These are phyloP conservation scores for Thraustochytrium sp. DNA, from an alignment of 352 stramenopile genomes.

Conservation along the genomic window DNA sequence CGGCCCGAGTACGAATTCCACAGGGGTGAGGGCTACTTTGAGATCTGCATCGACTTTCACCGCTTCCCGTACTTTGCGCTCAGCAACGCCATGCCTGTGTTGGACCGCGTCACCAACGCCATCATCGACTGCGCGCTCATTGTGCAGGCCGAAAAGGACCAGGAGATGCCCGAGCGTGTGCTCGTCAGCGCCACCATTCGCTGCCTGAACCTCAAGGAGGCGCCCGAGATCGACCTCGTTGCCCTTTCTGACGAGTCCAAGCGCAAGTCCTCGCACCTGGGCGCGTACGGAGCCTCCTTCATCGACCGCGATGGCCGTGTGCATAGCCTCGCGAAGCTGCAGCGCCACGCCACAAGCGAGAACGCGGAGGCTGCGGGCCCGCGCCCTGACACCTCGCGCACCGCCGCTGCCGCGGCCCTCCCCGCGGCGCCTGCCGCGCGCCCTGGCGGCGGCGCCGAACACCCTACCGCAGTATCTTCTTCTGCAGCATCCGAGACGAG, in stretches of 20 bases:
- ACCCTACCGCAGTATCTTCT: too few species aligned
- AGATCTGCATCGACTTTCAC: constrained; percentile 42
- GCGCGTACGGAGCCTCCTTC: neutral
- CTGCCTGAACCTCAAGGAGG: constrained; percentile 22
- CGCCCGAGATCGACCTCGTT: constrained; percentile 37
- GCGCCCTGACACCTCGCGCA: too few species aligned
- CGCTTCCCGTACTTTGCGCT: constrained; percentile 34
- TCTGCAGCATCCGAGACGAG: too few species aligned
- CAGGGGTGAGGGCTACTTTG: constrained; percentile 39
- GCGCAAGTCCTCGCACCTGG: neutral
- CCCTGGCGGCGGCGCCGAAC: too few species aligned
- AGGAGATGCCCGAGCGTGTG: constrained; percentile 39
- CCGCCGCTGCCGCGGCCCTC: too few species aligned
- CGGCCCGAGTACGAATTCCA: constrained; percentile 41
- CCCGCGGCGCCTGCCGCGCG: too few species aligned
- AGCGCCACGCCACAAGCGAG: too few species aligned
- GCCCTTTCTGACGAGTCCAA: constrained; percentile 21
- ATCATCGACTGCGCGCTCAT: constrained; percentile 44
- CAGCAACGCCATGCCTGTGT: constrained; percentile 32
- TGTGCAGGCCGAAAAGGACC: constrained; percentile 36
- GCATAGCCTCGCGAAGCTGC: neutral
- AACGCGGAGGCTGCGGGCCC: neutral
- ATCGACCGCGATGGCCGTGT: constrained; percentile 20
- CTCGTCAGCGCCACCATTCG: constrained; percentile 19
- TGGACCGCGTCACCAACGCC: constrained; percentile 24